phyloP scores from a whole-genome alignment of 768 basidiomycete species.

The Fomitopsis serialis region DNA sequence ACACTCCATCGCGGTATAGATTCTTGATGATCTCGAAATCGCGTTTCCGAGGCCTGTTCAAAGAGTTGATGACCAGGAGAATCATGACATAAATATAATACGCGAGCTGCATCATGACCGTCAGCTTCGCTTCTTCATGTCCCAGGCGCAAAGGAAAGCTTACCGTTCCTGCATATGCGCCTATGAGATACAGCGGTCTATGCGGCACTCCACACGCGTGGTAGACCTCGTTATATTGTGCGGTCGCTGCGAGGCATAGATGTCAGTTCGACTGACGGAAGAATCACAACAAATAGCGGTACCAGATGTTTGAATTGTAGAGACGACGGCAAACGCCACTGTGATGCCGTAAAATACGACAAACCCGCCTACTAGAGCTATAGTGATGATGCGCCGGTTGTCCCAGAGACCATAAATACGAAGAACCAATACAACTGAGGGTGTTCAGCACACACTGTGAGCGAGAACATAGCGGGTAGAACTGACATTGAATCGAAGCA shows the following conservation, averaged over 20 bases:
- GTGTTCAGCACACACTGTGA: not conserved
- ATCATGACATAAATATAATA: not conserved
- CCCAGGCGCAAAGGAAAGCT: not conserved
- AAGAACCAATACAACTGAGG: not conserved
- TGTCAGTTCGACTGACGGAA: not conserved
- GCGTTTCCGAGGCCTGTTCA: not conserved
- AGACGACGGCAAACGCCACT: not conserved
- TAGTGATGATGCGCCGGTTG: not conserved
- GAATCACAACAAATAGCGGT: not conserved
- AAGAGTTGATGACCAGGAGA: not conserved
- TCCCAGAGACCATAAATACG: not conserved
- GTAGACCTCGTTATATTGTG: not conserved
- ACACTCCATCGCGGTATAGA: not conserved
- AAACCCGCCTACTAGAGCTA: not conserved
- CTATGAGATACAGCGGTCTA: not conserved
- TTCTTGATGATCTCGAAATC: not conserved
- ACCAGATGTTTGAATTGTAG: not conserved
- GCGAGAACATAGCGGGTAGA: not conserved
- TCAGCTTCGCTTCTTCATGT: not conserved
- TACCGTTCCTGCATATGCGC: not conserved
- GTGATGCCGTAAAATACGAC: not conserved
- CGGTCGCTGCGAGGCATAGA: not conserved
- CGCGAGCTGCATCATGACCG: not conserved
- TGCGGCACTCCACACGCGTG: not conserved
- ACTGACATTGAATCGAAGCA: not conserved